Conservation (phyloP, 2,329 filamentous ascomycete species). For the Cladosporium oxysporum region DNA sequence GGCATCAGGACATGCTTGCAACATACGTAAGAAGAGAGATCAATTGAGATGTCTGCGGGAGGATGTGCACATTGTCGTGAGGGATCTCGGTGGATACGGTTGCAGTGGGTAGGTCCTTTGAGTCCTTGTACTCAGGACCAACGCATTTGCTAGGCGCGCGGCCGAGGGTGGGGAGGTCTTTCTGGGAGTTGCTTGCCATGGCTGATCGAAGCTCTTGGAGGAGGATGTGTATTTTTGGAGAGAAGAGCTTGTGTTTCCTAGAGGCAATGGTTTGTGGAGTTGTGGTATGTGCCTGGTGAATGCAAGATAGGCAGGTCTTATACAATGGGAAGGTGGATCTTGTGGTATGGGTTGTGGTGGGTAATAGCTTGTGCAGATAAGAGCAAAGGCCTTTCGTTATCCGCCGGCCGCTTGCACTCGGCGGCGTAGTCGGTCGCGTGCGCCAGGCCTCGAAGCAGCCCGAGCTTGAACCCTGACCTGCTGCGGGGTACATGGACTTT, state of each 20-base stretch:
- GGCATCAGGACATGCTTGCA: not conserved
- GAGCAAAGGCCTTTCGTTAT: constrained; percentile 12
- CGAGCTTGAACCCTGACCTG: not conserved
- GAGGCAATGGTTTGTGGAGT: not conserved
- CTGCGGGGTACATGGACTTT: not conserved
- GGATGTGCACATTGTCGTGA: constrained; percentile 84
- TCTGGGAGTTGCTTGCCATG: constrained; percentile 21
- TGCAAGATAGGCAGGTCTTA: not conserved
- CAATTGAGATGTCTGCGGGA: constrained; percentile 91
- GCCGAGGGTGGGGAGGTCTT: constrained; percentile 26
- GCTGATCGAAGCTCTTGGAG: not conserved
- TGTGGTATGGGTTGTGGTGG: not conserved
- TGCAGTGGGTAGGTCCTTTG: constrained; percentile 66
- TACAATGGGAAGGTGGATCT: not conserved
- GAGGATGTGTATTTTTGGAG: not conserved
- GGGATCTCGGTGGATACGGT: constrained; percentile 83
- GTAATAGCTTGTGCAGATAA: constrained; percentile 4
- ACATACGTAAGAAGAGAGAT: constrained; percentile 96
- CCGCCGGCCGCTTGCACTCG: not conserved
- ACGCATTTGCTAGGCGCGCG: constrained; percentile 61
- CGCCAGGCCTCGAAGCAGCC: not conserved
- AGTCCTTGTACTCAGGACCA: constrained; percentile 75
- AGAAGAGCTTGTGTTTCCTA: not conserved
- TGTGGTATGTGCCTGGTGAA: not conserved
- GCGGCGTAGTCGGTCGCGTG: not conserved